Evolutionary conservation across 306 rosid species (phyloP).

Genomic region (Potentilla sterilis): DNA sequence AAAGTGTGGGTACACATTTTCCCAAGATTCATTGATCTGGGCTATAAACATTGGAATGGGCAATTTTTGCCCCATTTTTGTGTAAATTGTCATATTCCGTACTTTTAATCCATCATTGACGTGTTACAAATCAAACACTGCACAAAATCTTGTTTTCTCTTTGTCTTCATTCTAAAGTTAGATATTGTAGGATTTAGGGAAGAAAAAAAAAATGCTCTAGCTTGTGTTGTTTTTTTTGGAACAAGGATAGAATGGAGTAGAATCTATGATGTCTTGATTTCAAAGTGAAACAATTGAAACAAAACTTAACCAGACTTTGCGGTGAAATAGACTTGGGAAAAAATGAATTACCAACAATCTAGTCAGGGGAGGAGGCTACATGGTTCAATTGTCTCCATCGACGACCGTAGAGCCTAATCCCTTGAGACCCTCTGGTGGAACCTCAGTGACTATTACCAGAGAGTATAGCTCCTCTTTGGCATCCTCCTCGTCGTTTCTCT

Average conservation of each 20-base stretch:
- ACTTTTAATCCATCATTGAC: no score
- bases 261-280: not conserved
- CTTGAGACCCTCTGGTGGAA: slow-evolving; percentile 29
- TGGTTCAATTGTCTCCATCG: slow-evolving; percentile 37
- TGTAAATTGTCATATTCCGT: no score
- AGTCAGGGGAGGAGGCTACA: not conserved
- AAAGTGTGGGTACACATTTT: no score
- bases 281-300: not conserved
- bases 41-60: no score
- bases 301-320: not conserved
- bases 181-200: no score
- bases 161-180: no score
- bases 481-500: slow-evolving; percentile 37
- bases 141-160: no score
- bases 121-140: no score
- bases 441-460: slow-evolving; percentile 31
- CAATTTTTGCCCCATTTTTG: no score
- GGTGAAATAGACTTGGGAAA: not conserved
- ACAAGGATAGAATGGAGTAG: not conserved
- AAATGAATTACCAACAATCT: slow-evolving; percentile 1
- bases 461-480: slow-evolving; percentile 37
- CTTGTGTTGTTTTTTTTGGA: no score
- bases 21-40: no score
- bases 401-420: slow-evolving; percentile 34
- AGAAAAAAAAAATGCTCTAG: no score